phyloP scores from a whole-genome alignment of 257 asterid species.

The Paraleonurus japonicus region DNA sequence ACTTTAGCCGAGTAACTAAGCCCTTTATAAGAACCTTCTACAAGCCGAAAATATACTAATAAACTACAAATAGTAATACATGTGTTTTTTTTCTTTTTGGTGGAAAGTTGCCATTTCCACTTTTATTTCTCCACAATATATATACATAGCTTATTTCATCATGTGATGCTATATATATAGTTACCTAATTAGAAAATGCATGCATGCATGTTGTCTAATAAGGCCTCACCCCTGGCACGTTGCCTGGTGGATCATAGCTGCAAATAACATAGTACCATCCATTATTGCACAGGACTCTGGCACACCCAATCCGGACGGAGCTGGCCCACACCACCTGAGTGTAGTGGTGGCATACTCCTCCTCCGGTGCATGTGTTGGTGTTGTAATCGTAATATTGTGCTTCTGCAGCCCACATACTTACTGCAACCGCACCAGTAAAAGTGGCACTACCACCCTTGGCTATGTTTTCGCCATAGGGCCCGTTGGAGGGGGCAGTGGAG shows the following conservation, averaged over 20 bases:
- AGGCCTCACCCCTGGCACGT: slow-evolving; percentile 29
- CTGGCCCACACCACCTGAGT: slow-evolving; percentile 38
- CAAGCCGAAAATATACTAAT: too few relatives aligned
- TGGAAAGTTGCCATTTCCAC: too few relatives aligned
- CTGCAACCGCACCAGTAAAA: slow-evolving; percentile 29
- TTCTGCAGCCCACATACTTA: slow-evolving; percentile 39
- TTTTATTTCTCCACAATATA: too few relatives aligned
- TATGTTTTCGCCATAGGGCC: slow-evolving; percentile 42
- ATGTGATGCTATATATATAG: background rate
- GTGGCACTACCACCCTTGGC: slow-evolving; percentile 30
- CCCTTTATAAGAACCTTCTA: too few relatives aligned
- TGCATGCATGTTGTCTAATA: slow-evolving; percentile 3
- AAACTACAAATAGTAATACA: too few relatives aligned
- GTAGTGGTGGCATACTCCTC: slow-evolving; percentile 30
- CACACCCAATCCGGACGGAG: slow-evolving; percentile 28
- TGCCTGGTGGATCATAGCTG: slow-evolving; percentile 37
- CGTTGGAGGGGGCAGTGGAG: slow-evolving; percentile 36
- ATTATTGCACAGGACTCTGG: slow-evolving; percentile 28
- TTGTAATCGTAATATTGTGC: slow-evolving; percentile 22
- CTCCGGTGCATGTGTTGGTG: slow-evolving; percentile 34
- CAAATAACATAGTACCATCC: slow-evolving; percentile 33
- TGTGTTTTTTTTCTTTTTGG: too few relatives aligned
- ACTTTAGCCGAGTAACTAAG: too few relatives aligned
- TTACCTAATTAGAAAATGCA: background rate
- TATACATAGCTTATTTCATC: too few relatives aligned